phyloP scores from a whole-genome alignment of 352 stramenopile genomes.

The Globisporangium takayamanum region DNA sequence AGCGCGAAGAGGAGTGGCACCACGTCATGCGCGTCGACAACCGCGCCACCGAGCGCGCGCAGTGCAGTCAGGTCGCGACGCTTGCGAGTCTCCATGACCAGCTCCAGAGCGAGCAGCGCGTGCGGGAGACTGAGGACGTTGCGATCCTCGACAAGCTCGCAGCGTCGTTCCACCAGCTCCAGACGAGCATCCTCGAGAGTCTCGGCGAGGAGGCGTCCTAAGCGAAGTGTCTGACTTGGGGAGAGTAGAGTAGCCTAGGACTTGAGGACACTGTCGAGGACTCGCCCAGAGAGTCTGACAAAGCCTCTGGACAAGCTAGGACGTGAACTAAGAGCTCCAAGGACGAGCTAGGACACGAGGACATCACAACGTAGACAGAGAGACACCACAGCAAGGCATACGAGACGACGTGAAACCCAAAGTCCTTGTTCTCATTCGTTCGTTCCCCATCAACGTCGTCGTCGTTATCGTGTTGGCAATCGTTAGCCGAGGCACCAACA shows the following conservation, averaged over 20 bases:
- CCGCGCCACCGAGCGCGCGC: conserved; percentile 37
- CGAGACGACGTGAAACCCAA: not conserved
- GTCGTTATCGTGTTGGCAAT: conserved; percentile 8
- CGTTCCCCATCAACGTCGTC: conserved; percentile 5
- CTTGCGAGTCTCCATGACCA: conserved; percentile 48
- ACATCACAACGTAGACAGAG: not conserved
- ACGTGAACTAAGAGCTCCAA: too few species aligned
- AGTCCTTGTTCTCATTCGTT: conserved; percentile 3
- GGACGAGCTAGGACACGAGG: not conserved
- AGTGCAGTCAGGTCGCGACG: conserved; percentile 36
- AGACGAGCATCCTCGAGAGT: conserved; percentile 76
- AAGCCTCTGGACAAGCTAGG: too few species aligned
- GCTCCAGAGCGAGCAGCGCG: conserved; percentile 34
- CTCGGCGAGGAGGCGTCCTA: conserved; percentile 37
- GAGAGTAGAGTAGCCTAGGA: conserved; percentile 1
- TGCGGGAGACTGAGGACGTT: conserved; percentile 67
- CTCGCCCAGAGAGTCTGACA: too few species aligned
- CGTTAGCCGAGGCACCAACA: not conserved
- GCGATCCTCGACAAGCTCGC: conserved; percentile 79
- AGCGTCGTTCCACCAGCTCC: conserved; percentile 65
- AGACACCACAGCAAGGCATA: not conserved
- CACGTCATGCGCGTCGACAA: conserved; percentile 68
- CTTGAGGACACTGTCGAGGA: too few species aligned
- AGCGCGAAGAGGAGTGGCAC: conserved; percentile 57
- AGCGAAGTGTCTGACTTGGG: not conserved